Percentiles rank a stretch among this genome's conserved stretches.
phyloP scores from a whole-genome alignment of 257 asterid genomes.

The Cynanchum wilfordii region DNA sequence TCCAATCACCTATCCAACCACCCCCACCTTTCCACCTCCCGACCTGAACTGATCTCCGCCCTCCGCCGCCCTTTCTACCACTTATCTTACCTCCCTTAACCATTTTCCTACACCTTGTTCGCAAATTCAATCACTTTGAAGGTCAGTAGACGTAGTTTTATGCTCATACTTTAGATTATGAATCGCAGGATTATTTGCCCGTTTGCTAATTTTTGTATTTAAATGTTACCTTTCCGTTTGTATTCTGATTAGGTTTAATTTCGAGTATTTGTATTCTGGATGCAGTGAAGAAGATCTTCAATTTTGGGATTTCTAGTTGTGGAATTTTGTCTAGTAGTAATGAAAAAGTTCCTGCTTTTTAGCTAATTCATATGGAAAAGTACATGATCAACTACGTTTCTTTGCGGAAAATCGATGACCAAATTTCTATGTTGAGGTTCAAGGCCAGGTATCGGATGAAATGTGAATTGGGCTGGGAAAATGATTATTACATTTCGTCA shows the following conservation, averaged over 20 bases:
- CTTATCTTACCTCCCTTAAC: not conserved
- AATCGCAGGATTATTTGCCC: not conserved
- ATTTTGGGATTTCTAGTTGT: not conserved
- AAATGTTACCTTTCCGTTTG: not conserved
- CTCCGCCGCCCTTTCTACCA: not conserved
- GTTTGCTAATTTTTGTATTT: not conserved
- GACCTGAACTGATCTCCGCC: not conserved
- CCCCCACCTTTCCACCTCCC: not conserved
- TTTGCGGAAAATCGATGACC: not conserved
- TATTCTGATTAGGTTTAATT: slow-evolving; percentile 2
- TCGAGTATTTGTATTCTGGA: not conserved
- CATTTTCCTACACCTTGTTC: not conserved
- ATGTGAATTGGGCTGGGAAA: not conserved
- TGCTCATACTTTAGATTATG: not conserved
- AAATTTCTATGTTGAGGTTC: not conserved
- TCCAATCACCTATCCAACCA: not conserved
- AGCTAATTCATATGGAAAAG: not conserved
- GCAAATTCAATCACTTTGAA: not conserved
- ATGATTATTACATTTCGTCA: not conserved
- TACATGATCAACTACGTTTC: not conserved
- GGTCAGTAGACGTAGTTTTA: slow-evolving; percentile 1
- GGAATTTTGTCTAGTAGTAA: not conserved
- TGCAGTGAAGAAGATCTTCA: not conserved
- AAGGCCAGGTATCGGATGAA: not conserved
- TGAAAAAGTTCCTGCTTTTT: not conserved